A percentile compares a stretch with the other conserved stretches of the same genome.
Evolutionary conservation across 129 eudicot species (phyloP).

Genomic region (Pulicaria dysenterica): DNA sequence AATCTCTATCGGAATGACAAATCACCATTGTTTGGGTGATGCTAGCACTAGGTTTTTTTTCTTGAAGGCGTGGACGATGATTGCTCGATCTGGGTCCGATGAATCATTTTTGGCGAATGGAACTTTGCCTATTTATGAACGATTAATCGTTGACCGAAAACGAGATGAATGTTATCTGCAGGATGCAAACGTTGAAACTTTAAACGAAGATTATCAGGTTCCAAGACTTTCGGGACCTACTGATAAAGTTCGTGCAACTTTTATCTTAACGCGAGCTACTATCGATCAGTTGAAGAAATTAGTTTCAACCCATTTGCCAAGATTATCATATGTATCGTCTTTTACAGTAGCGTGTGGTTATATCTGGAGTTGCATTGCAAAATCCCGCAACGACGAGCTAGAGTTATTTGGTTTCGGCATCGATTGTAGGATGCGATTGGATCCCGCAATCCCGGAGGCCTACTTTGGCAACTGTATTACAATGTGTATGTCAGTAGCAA

Average conservation of each 20-base stretch:
- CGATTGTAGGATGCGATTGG: background rate
- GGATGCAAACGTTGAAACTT: constrained; percentile 19
- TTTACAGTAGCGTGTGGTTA: constrained; percentile 41
- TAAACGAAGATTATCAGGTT: background rate
- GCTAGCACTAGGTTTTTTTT: constrained; percentile 36
- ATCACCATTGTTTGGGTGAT: constrained; percentile 36
- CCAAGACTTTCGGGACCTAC: constrained; percentile 7
- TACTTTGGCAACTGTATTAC: constrained; percentile 14
- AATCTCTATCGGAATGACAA: constrained; percentile 39
- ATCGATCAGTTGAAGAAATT: constrained; percentile 29
- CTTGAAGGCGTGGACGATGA: constrained; percentile 43
- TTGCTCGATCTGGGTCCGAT: constrained; percentile 23
- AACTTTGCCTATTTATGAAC: constrained; percentile 31
- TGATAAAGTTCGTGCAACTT: constrained; percentile 40
- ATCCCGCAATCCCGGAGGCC: constrained; percentile 7
- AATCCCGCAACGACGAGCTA: constrained; percentile 19
- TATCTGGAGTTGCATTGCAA: constrained; percentile 47
- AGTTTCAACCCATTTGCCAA: constrained; percentile 23
- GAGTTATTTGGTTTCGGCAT: background rate
- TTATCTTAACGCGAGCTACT: constrained; percentile 13
- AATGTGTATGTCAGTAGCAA: too few species aligned
- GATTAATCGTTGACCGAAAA: constrained; percentile 9
- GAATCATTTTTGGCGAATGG: background rate
- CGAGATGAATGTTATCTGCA: background rate
- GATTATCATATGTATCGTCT: constrained; percentile 30